Percentiles rank a stretch among this genome's conserved stretches.
These are phyloP conservation scores for Orbilia javanica DNA, from an alignment of 2,329 filamentous ascomycete species.

Conservation along the genomic window DNA sequence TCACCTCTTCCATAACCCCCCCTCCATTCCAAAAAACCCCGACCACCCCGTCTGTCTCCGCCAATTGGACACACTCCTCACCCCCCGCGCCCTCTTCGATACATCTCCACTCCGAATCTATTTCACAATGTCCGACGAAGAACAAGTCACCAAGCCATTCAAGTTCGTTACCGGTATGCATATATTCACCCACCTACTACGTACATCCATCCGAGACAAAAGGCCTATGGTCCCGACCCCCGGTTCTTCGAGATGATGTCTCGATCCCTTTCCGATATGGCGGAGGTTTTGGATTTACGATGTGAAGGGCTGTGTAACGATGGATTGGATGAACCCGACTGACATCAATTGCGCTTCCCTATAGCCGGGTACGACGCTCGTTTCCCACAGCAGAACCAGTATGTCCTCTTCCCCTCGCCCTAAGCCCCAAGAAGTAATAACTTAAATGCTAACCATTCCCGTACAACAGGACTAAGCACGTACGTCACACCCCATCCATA, in stretches of 20 bases:
- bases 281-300: neutral
- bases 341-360: conserved; percentile 60
- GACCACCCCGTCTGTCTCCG: neutral
- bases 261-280: neutral
- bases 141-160: conserved; percentile 97
- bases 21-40: no score
- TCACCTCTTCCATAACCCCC: neutral
- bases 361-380: conserved; percentile 92
- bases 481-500: conserved; percentile 55
- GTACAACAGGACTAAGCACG: conserved; percentile 61
- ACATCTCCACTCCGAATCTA: conserved; percentile 4
- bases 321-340: conserved; percentile 19
- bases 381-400: conserved; percentile 98
- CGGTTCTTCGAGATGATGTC: conserved; percentile 60
- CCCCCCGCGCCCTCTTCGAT: conserved; percentile 15
- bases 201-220: neutral
- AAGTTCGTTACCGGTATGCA: conserved; percentile 98
- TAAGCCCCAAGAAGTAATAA: neutral
- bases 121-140: conserved; percentile 81
- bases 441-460: neutral
- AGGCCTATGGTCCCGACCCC: conserved; percentile 60
- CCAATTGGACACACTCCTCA: conserved; percentile 12
- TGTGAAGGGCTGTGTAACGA: conserved; percentile 10
- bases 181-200: neutral
- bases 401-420: conserved; percentile 26